phyloP scores from a whole-genome alignment of 176 grass and related monocot genomes.

The bread wheat (Triticum aestivum) region IWGSC_CS_RefSeq_v2.1 NC_057805.1:318672397-318672896 shows the following conservation, averaged over 20 bases:
- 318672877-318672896: background rate
- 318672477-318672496: background rate
- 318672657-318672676: background rate
- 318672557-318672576: background rate
- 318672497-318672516: slow-evolving; percentile 1
- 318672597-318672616: background rate
- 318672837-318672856: slow-evolving; percentile 14
- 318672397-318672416: background rate
- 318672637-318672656: background rate
- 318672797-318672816: background rate
- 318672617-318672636: background rate
- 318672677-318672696: background rate
- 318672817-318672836: background rate
- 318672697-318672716: background rate
- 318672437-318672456: background rate
- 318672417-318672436: background rate
- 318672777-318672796: background rate
- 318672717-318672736: background rate
- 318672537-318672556: background rate
- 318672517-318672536: background rate
- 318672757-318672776: background rate
- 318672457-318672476: background rate
- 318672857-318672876: background rate
- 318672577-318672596: background rate
- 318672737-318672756: background rate